A percentile compares a stretch with the other conserved stretches of the same genome.
phyloP scores from a whole-genome alignment of 1,139 yeast genomes.

The Kodamaea alishanica region DNA sequence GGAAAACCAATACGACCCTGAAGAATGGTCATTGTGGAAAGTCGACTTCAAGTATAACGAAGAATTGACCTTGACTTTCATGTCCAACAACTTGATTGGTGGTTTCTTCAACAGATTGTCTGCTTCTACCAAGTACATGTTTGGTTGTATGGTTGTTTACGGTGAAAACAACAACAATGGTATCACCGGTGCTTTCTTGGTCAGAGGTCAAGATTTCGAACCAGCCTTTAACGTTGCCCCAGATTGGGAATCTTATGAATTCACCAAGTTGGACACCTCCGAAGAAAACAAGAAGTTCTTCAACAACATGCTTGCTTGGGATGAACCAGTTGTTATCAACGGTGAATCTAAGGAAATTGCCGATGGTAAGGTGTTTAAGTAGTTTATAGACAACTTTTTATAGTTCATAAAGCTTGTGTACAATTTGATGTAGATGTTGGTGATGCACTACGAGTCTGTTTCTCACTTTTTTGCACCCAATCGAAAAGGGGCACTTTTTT shows the following conservation, averaged over 20 bases:
- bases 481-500: no score
- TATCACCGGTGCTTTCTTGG: constrained; percentile 89
- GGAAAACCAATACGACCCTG: constrained; percentile 81
- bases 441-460: no score
- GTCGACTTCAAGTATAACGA: constrained; percentile 97
- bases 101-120: constrained; percentile 96
- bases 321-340: constrained; percentile 44
- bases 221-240: constrained; percentile 99
- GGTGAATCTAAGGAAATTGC: constrained; percentile 47
- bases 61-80: constrained; percentile 92
- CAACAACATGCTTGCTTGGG: constrained; percentile 53
- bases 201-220: constrained; percentile 87
- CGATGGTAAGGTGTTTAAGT: constrained; percentile 52
- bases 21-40: constrained; percentile 94
- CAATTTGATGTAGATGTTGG: no score
- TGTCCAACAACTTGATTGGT: constrained; percentile 98
- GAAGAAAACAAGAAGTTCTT: constrained; percentile 35
- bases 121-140: constrained; percentile 90
- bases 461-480: no score
- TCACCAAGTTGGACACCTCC: constrained; percentile 42
- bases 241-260: constrained; percentile 80
- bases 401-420: no score
- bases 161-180: constrained; percentile 99
- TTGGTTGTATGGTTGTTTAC: constrained; percentile 90
- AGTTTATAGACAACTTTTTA: constrained; percentile 7